Evolutionary conservation across 805 yeast species (phyloP), one percentile per base, ranked within the genome.

Genomic region (Lachancea mirantina): DNA sequence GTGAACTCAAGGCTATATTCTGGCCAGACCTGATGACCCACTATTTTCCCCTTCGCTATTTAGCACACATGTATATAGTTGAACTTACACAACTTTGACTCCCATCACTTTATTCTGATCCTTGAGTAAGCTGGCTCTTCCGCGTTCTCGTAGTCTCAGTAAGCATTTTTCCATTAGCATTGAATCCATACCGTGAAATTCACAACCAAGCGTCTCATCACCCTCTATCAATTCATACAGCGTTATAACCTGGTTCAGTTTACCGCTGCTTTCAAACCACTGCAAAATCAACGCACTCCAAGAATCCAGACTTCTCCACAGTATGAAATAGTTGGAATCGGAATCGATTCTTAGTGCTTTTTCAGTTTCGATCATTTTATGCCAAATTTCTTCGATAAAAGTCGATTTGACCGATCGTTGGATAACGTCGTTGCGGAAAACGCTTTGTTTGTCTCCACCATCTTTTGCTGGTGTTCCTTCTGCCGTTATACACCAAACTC

Each of bases 251-350:
- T 79, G 65, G 5, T 84, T 83, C 34, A 69, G 62, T 49, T 85
- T 95, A 0, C 95, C 95, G 0, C 89, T 73, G 14, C 65, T 61
- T 34, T 82, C 88, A n/a, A 75, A 60, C 88, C 84, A 72, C 50
- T 77, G 80, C 51, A 74, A 50, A 31, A 88, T 47, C 44, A 65
- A 47, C 30, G 74, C 61, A 23, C 76, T 73, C 92, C 96, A 70
- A 44, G 74, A 74, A 46, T 79, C 70, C 36, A 85, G 64, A 11
- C 74, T 62, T 40, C 76, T 70, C 87, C 94, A 84, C 41, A 74
- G 74, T 3, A 88, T 65, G 25, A 44, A 55, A 19, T 43, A 44
- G 19, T 40, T 50, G 5, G 45, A 32, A 25, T 67, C 54, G 40
- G 68, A 61, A 4, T 69, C 57, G n/a, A n/a, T n/a, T 61, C 74